Evolutionary conservation across 2,329 filamentous ascomycete species (phyloP), one percentile per base, ranked within the genome.

Genomic region (Botrytis cinerea): DNA sequence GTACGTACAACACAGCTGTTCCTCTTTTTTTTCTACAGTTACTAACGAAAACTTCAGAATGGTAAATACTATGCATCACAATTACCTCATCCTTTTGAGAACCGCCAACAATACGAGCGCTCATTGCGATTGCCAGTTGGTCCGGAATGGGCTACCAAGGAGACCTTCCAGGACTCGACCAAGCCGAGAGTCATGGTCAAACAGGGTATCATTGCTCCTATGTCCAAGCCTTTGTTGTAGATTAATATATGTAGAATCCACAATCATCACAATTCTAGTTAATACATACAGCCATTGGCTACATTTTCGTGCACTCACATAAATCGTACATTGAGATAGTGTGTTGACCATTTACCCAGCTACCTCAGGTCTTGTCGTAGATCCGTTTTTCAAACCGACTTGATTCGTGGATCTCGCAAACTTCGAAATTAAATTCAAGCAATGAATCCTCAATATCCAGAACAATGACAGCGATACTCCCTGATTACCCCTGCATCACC

Each of bases 141-240:
- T 1, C 93, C 92, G 25, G 95, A 99, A 83, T 99, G 95, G 95
- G 90, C 91, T 78, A 98, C 95, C n/a, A 98, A 97, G 88, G 90
- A 94, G 85, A 94, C 92, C 22, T 96, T 96, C 87, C 95, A 98
- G 85, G 90, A 92, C 78, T 89, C 89, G 75, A 97, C 93, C 74
- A 97, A 95, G 87, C 96, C 96, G 74, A 90, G 94, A 79, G 88
- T 98, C 77, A 86, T 98, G 82, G 85, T 97, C 82, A 98, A 97
- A 86, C 93, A 95, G 84, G 96, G 96, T 64, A 87, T 97, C 77
- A 94, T 99, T 82, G 88, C 90, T 79, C 93, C 96, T 59, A 93
- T 99, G 88, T 90, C 91, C 73, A 95, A 92, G 84, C 95, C 95
- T 48, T 72, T 81, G 43, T 72, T 80, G 57, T 81, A 79, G 74